Evolutionary conservation across 306 rosid species (phyloP).

Genomic region (Styphnolobium japonicum): DNA sequence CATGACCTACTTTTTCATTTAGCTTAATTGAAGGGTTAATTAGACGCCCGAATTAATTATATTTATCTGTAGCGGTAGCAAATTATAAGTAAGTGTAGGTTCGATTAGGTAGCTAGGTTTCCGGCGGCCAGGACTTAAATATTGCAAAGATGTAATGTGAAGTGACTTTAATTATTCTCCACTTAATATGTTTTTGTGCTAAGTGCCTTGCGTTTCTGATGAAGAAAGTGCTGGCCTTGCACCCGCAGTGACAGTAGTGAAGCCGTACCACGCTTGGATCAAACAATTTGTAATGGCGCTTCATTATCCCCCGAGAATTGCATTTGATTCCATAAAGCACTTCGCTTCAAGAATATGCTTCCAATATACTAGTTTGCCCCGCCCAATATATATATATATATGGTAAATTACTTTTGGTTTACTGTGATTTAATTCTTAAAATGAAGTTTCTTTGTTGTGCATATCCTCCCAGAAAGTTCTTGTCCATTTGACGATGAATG

Average conservation of each 20-base stretch:
- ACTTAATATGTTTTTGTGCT: slow-evolving; percentile 19
- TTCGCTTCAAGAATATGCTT: slow-evolving; percentile 33
- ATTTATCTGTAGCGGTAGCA: not conserved
- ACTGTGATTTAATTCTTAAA: no score
- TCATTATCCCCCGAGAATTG: slow-evolving; percentile 25
- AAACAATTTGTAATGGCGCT: slow-evolving; percentile 23
- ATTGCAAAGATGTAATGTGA: slow-evolving; percentile 15
- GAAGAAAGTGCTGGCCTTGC: slow-evolving; percentile 22
- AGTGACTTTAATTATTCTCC: slow-evolving; percentile 39
- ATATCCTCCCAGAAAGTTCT: no score
- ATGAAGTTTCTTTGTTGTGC: no score
- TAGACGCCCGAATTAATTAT: not conserved
- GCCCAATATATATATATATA: no score
- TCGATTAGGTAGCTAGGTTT: slow-evolving; percentile 31
- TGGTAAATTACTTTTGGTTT: no score
- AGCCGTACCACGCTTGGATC: slow-evolving; percentile 26
- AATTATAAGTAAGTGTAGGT: not conserved
- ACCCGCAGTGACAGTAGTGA: not conserved
- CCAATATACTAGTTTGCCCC: slow-evolving; percentile 17
- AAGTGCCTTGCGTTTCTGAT: slow-evolving; percentile 14
- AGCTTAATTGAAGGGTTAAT: slow-evolving; percentile 10
- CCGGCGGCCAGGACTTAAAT: slow-evolving; percentile 28
- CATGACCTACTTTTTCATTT: not conserved
- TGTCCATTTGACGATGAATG: no score
- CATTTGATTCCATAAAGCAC: slow-evolving; percentile 45